Evolutionary conservation across 2,329 filamentous ascomycete species (phyloP).

Genomic region (Colletotrichum trifolii): DNA sequence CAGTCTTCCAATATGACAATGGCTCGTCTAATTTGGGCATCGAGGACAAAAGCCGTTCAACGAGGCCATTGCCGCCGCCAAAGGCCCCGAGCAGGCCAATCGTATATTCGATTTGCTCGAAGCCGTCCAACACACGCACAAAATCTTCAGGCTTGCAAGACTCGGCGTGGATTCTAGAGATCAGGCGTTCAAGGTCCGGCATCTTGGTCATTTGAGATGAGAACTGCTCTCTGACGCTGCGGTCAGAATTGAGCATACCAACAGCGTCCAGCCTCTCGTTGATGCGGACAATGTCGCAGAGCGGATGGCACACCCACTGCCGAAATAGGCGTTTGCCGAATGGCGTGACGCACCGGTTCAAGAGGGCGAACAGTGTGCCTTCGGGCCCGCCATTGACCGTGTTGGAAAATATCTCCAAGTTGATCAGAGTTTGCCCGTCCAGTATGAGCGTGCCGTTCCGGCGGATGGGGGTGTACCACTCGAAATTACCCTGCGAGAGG

Average conservation of each 20-base stretch:
- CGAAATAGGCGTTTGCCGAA: conserved; percentile 97
- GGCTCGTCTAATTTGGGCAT: conserved; percentile 87
- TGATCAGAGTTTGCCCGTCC: conserved; percentile 96
- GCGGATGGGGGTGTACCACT: conserved; percentile 89
- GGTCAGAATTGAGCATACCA: conserved; percentile 88
- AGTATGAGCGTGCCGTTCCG: conserved; percentile 92
- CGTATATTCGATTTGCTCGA: conserved; percentile 97
- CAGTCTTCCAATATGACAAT: conserved; percentile 87
- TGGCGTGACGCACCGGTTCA: conserved; percentile 95
- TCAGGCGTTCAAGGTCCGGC: conserved; percentile 92
- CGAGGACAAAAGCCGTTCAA: conserved; percentile 82
- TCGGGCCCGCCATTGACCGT: conserved; percentile 86
- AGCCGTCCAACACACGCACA: conserved; percentile 91
- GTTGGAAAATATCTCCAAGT: conserved; percentile 97
- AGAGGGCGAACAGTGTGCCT: conserved; percentile 88
- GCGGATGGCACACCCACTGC: conserved; percentile 96
- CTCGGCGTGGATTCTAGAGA: conserved; percentile 93
- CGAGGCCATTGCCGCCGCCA: conserved; percentile 81
- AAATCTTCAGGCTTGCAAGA: conserved; percentile 94
- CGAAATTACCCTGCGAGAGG: conserved; percentile 90
- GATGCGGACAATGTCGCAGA: conserved; percentile 87
- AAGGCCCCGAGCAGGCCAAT: conserved; percentile 82
- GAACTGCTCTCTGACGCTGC: conserved; percentile 84
- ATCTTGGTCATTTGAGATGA: conserved; percentile 88
- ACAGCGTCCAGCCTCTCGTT: conserved; percentile 95